phyloP scores from a whole-genome alignment of 1,284 basidiomycete genomes.

The Singerocomus inundabilis region DNA sequence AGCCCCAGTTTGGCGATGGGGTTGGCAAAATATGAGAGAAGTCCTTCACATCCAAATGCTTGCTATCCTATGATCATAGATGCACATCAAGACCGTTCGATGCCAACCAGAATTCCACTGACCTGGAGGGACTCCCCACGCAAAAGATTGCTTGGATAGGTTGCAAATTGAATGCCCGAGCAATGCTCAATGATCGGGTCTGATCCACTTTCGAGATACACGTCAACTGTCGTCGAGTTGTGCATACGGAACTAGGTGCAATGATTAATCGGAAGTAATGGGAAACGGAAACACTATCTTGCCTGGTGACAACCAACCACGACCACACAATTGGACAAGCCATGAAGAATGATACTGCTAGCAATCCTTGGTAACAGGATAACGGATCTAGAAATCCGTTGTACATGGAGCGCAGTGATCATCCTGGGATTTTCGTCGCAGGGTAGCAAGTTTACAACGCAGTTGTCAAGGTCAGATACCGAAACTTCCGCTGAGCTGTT shows the following conservation, averaged over 20 bases:
- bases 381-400: slow-evolving; percentile 51
- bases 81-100: neutral
- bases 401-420: slow-evolving; percentile 56
- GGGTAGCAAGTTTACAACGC: slow-evolving; percentile 64
- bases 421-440: slow-evolving; percentile 6
- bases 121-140: slow-evolving; percentile 16
- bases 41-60: slow-evolving; percentile 58
- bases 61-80: slow-evolving; percentile 10
- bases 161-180: slow-evolving; percentile 53
- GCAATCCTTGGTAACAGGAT: slow-evolving; percentile 61
- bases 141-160: slow-evolving; percentile 47
- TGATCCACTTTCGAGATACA: slow-evolving; percentile 63
- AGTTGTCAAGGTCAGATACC: slow-evolving; percentile 57
- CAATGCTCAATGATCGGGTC: slow-evolving; percentile 79
- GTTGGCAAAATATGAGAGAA: slow-evolving; percentile 73
- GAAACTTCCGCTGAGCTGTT: slow-evolving; percentile 43
- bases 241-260: slow-evolving; percentile 75
- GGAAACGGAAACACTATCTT: slow-evolving; percentile 10
- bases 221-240: slow-evolving; percentile 53
- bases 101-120: slow-evolving; percentile 3
- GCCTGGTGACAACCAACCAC: slow-evolving; percentile 77
- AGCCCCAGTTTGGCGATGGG: slow-evolving; percentile 73
- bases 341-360: slow-evolving; percentile 71
- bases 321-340: slow-evolving; percentile 58
- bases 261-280: neutral